Evolutionary conservation across 257 asterid genomes (phyloP).

Genomic region (Solanum peruvianum): DNA sequence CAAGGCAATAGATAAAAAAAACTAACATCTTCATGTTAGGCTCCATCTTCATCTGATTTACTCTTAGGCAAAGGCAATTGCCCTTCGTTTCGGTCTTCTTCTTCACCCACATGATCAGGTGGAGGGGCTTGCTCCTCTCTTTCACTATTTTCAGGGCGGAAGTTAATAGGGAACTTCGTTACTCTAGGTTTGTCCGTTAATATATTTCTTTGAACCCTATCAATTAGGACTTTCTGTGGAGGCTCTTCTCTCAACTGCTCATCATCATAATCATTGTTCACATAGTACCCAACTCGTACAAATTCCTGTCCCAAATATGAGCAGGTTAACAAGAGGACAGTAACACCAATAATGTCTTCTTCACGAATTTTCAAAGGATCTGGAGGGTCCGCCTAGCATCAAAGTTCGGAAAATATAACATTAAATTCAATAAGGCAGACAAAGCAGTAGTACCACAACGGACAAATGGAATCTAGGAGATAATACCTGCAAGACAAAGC

Average conservation of each 20-base stretch:
- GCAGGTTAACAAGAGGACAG: slow-evolving; percentile 88
- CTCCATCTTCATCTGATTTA: slow-evolving; percentile 23
- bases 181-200: slow-evolving; percentile 87
- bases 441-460: not conserved
- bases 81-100: slow-evolving; percentile 39
- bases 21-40: slow-evolving; percentile 3
- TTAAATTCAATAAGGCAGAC: not conserved
- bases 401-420: not conserved
- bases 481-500: slow-evolving; percentile 81
- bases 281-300: slow-evolving; percentile 88
- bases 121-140: slow-evolving; percentile 53
- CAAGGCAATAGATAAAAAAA: not conserved
- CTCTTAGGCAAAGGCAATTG: slow-evolving; percentile 9
- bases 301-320: slow-evolving; percentile 91
- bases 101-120: slow-evolving; percentile 39
- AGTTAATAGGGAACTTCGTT: slow-evolving; percentile 81
- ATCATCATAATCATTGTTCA: slow-evolving; percentile 77
- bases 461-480: not conserved
- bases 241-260: slow-evolving; percentile 85
- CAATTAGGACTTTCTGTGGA: slow-evolving; percentile 76
- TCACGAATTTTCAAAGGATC: slow-evolving; percentile 92
- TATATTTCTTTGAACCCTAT: slow-evolving; percentile 77
- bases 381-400: slow-evolving; percentile 84
- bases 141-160: slow-evolving; percentile 61
- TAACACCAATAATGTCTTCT: slow-evolving; percentile 91